Base-by-base conservation (phyloP, 805 yeast species). In the Saturnispora sanitii region DNA sequence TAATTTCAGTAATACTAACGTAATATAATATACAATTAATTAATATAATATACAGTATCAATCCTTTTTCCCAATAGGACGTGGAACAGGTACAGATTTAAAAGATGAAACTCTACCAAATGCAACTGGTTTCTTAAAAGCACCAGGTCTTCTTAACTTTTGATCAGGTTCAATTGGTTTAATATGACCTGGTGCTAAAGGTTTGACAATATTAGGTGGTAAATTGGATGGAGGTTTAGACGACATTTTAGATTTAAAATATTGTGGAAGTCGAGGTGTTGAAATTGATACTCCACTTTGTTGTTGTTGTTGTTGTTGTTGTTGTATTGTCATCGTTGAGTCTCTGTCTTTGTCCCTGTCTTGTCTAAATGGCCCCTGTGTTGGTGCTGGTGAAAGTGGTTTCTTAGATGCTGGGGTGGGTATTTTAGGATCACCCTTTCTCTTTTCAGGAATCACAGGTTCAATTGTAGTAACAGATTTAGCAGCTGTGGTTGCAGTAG, bases 131-230 rank as follows among this genome's bases (percentile, higher is more conserved):
- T 51, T 59, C 33, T 55, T 46, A 37, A 60, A 60, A 0, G 65
- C 63, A 2, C 61, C 57, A 0, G 65, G 65, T 37, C 53, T 58
- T 26, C 61, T 41, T 18, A 58, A 48, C 9, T 38, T 39, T 13
- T 15, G 60, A n/a, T n/a, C n/a, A n/a, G n/a, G n/a, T n/a, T n/a
- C n/a, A n/a, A n/a, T n/a, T 54, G 33, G 46, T 29, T 21, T 42
- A 33, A 17, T 46, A 15, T n/a, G n/a, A n/a, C 16, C 5, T 13
- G 26, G 41, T 18, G 20, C 32, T 25, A 31, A 33, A 16, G 37
- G 13, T 22, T 35, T 22, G 27, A 31, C n/a, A 16, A 30, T 23
- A 2, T 27, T 26, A 3, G 49, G 41, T 31, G 27, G 37, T 11
- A 38, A 42, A 17, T 30, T 35, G 9, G 38, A 34, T 5, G 46